These are phyloP conservation scores for Leptomonas pyrrhocoris DNA, from an alignment of 208 protist genomes.

Conservation along the genomic window DNA sequence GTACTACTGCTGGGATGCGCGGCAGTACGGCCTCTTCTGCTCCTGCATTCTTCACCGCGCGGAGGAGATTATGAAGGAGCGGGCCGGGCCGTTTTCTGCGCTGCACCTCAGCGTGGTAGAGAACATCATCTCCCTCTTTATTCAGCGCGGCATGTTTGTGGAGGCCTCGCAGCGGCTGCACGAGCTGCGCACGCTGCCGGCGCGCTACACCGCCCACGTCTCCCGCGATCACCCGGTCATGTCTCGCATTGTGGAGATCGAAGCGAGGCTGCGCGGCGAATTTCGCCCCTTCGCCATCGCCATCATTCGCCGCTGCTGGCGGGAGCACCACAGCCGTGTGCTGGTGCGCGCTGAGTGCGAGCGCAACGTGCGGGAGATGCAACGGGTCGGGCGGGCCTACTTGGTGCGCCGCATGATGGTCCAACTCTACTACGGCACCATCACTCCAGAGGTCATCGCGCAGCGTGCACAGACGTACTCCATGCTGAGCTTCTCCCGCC, in stretches of 20 bases:
- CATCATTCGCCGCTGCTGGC: constrained; percentile 56
- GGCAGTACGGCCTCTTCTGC: constrained; percentile 49
- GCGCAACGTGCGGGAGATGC: constrained; percentile 47
- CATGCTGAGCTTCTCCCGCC: constrained; percentile 43
- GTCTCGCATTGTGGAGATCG: constrained; percentile 40
- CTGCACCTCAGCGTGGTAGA: constrained; percentile 53
- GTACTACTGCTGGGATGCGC: constrained; percentile 59
- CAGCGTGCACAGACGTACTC: constrained; percentile 28
- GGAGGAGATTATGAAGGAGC: constrained; percentile 46
- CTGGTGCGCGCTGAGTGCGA: constrained; percentile 47
- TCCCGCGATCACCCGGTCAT: constrained; percentile 53
- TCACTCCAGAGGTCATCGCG: constrained; percentile 20
- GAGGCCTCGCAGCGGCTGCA: constrained; percentile 46
- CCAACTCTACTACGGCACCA: constrained; percentile 20
- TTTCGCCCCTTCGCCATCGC: constrained; percentile 40
- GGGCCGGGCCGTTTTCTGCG: constrained; percentile 41
- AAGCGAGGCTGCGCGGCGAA: constrained; percentile 31
- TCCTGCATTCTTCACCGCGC: constrained; percentile 58
- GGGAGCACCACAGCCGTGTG: constrained; percentile 36
- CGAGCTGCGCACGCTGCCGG: constrained; percentile 33
- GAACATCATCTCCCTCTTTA: constrained; percentile 55
- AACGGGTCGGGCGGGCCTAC: constrained; percentile 50
- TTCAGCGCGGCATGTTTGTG: constrained; percentile 53
- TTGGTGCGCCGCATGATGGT: constrained; percentile 33
- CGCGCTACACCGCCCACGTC: constrained; percentile 46